phyloP scores from a whole-genome alignment of 257 asterid species.

The Solanum tarapatanum region DNA sequence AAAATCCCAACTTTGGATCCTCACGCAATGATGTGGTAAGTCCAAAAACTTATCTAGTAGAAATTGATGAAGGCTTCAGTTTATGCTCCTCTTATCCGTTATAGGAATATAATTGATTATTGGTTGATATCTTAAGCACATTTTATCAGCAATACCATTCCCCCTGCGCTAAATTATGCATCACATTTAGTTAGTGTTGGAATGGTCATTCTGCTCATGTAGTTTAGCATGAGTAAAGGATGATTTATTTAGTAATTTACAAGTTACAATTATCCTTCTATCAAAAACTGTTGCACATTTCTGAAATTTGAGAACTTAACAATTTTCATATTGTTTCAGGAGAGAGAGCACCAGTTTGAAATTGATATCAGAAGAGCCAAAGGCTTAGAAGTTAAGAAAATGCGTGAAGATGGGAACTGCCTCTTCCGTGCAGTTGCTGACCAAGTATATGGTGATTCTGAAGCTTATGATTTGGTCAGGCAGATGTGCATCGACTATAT shows the following conservation, averaged over 20 bases:
- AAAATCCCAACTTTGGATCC: conserved; percentile 49
- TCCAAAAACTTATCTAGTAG: not conserved
- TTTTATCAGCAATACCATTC: not conserved
- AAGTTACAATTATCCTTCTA: not conserved
- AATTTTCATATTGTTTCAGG: conserved; percentile 36
- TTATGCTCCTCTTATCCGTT: not conserved
- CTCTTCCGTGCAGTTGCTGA: conserved; percentile 99
- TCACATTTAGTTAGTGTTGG: not conserved
- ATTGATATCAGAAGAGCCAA: conserved; percentile 72
- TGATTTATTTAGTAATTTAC: not conserved
- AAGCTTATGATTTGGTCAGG: conserved; percentile 76
- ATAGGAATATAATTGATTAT: not conserved
- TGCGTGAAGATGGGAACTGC: conserved; percentile 97
- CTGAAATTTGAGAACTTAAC: not conserved
- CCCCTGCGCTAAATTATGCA: not conserved
- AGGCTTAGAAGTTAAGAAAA: conserved; percentile 92
- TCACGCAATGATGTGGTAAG: conserved; percentile 83
- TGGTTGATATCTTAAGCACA: not conserved
- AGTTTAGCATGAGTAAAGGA: not conserved
- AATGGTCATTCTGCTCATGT: not conserved
- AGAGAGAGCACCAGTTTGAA: conserved; percentile 87
- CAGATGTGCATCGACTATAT: conserved; percentile 99
- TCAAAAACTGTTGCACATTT: not conserved
- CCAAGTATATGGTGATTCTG: conserved; percentile 99
- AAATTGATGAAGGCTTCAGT: not conserved